A percentile compares a stretch with the other conserved stretches of the same genome.
Evolutionary conservation across 139 green algal genomes (phyloP).

Genomic region (Closterium sp.): DNA sequence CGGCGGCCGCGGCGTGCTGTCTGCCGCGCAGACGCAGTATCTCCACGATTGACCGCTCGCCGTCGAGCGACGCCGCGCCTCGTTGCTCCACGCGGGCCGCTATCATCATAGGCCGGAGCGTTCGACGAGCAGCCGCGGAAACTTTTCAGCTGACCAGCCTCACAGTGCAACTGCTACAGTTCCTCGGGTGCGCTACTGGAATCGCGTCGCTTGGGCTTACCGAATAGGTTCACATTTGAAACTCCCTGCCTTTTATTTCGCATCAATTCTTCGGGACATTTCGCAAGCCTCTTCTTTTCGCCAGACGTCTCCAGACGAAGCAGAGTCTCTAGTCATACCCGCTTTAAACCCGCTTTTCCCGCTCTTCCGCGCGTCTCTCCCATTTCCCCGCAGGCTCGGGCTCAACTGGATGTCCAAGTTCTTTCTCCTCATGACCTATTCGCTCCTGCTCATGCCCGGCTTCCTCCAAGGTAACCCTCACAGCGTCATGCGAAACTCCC

Average conservation of each 20-base stretch:
- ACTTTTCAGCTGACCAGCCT: neutral
- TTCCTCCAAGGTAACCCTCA: slow-evolving; percentile 15
- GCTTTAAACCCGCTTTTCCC: no score
- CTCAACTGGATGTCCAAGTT: slow-evolving; percentile 25
- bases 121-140: neutral
- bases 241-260: no score
- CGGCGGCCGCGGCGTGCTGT: neutral
- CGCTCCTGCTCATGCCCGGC: slow-evolving; percentile 23
- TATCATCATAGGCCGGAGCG: neutral
- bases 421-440: neutral
- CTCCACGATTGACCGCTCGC: neutral
- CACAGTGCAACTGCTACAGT: neutral
- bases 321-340: no score
- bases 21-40: neutral
- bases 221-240: no score
- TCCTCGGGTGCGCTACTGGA: neutral
- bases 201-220: neutral
- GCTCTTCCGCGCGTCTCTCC: no score
- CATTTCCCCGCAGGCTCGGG: no score
- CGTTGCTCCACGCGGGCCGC: neutral
- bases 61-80: neutral
- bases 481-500: neutral
- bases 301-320: no score
- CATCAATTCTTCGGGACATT: no score
- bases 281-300: no score